Conservation (phyloP, 129 eudicot species). For the Artemisia tridentata region DNA sequence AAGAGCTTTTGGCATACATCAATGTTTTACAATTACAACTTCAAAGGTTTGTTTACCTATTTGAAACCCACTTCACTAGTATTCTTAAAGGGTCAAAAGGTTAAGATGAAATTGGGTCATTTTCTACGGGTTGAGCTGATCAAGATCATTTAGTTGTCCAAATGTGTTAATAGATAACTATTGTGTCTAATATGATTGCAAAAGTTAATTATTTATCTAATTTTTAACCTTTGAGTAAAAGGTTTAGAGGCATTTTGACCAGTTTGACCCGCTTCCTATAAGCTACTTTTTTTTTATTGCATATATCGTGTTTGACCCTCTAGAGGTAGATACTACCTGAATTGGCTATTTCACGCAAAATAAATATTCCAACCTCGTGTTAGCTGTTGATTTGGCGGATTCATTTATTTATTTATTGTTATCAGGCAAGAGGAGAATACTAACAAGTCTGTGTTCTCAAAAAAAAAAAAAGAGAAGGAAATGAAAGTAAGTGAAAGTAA, state of each 20-base stretch:
- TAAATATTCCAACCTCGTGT: neutral
- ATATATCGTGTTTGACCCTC: too few species aligned
- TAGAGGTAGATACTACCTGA: too few species aligned
- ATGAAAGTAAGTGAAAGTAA: too few species aligned
- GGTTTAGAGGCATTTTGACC: neutral
- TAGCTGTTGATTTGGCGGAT: slow-evolving; percentile 15
- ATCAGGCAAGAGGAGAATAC: slow-evolving; percentile 78
- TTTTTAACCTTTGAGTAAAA: neutral
- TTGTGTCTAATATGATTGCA: neutral
- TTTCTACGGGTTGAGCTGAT: neutral
- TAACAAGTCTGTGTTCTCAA: too few species aligned
- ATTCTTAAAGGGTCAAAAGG: neutral
- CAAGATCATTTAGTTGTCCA: neutral
- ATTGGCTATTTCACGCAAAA: too few species aligned
- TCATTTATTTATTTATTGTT: neutral
- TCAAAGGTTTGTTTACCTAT: slow-evolving; percentile 52
- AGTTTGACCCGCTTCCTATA: neutral
- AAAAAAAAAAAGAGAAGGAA: too few species aligned
- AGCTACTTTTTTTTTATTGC: too few species aligned
- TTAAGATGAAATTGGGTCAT: neutral
- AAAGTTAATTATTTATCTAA: neutral
- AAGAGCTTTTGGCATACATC: slow-evolving; percentile 81
- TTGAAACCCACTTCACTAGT: neutral
- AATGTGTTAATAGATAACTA: neutral
- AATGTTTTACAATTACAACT: slow-evolving; percentile 67